A percentile compares a stretch with the other conserved stretches of the same genome.
These are phyloP conservation scores for Eucalyptus polyanthemos DNA, from an alignment of 345 rosid genomes.

Conservation along the genomic window DNA sequence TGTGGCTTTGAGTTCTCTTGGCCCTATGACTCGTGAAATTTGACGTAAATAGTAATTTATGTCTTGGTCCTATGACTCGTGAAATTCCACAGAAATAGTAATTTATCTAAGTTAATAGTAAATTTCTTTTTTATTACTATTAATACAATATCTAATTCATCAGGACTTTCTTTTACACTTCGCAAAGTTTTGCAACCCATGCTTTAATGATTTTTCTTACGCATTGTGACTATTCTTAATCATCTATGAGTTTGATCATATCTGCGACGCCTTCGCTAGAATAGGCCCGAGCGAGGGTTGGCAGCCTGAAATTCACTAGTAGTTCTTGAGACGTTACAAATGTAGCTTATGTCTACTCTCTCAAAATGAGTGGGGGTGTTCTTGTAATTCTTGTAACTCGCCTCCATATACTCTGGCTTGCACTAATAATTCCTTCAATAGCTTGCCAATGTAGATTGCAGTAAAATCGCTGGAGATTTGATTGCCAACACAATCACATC, in stretches of 20 bases:
- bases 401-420: not conserved
- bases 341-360: not conserved
- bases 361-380: not conserved
- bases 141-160: not conserved
- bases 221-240: not conserved
- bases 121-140: not conserved
- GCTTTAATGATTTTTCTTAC: not conserved
- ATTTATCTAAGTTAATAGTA: not conserved
- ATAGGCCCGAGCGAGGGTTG: accelerated
- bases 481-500: not conserved
- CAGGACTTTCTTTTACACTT: not conserved
- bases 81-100: not conserved
- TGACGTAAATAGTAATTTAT: too few relatives aligned
- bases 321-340: not conserved
- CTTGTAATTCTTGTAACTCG: not conserved
- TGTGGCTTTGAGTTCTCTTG: not conserved
- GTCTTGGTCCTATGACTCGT: not conserved
- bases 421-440: not conserved
- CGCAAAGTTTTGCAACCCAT: not conserved
- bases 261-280: accelerated
- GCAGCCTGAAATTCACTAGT: not conserved
- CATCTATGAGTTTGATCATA: not conserved
- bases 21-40: not conserved
- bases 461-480: not conserved
- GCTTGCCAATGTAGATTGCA: not conserved